Conservation (phyloP, 768 basidiomycete genomes). For the Phaeotremella skinneri region DNA sequence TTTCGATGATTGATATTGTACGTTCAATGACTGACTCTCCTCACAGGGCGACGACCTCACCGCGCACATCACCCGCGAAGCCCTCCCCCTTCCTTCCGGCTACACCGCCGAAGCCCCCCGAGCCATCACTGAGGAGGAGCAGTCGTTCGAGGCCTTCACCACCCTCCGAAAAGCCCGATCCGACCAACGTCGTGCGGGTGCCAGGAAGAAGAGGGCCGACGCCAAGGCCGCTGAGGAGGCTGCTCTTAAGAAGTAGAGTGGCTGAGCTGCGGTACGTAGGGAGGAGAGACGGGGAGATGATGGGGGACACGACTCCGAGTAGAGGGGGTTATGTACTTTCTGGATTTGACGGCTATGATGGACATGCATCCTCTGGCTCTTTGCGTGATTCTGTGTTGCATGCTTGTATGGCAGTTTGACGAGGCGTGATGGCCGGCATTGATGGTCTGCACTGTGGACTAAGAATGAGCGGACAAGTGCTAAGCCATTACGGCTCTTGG, state of each 20-base stretch:
- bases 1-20: conserved; percentile 12
- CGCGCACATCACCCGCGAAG: conserved; percentile 66
- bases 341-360: not conserved
- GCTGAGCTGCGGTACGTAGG: not conserved
- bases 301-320: not conserved
- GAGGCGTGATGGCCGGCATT: too few relatives aligned
- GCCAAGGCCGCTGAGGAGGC: conserved; percentile 50
- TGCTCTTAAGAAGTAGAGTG: conserved; percentile 35
- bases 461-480: too few relatives aligned
- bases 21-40: not conserved
- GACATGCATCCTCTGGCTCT: not conserved
- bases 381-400: too few relatives aligned
- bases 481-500: too few relatives aligned
- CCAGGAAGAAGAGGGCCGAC: conserved; percentile 63
- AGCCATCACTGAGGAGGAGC: conserved; percentile 87
- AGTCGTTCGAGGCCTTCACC: conserved; percentile 80
- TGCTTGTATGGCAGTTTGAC: too few relatives aligned
- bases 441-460: too few relatives aligned
- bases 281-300: not conserved
- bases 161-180: conserved; percentile 83
- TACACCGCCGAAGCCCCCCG: conserved; percentile 79
- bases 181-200: conserved; percentile 77
- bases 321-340: not conserved
- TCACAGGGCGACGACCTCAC: conserved; percentile 76
- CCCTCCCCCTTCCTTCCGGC: conserved; percentile 61